Percentiles rank a stretch among this genome's conserved stretches.
Evolutionary conservation across 2,329 filamentous ascomycete genomes (phyloP).

Genomic region (Diaporthe citriasiana): DNA sequence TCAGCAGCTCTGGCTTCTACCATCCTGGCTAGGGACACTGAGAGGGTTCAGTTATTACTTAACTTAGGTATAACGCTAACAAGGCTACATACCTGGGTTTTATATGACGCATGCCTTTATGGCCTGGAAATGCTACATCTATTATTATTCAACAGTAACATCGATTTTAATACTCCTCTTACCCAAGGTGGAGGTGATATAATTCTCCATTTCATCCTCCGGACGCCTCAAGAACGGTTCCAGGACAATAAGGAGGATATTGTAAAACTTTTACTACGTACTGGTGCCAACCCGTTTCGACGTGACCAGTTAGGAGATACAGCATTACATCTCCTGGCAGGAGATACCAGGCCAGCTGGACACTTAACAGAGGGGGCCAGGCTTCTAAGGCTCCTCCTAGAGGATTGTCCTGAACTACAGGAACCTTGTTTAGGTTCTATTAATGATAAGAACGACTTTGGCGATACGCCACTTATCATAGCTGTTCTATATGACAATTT

Average conservation of each 20-base stretch:
- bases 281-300: neutral
- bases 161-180: neutral
- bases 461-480: neutral
- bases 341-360: neutral
- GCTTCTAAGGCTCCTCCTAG: neutral
- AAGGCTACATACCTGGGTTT: neutral
- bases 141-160: neutral
- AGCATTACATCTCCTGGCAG: neutral
- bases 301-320: neutral
- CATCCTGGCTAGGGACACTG: neutral
- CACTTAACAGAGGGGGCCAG: neutral
- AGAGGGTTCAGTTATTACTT: neutral
- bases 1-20: neutral
- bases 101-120: neutral
- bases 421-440: neutral
- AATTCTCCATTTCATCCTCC: neutral
- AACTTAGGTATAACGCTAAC: neutral
- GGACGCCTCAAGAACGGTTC: neutral
- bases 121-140: neutral
- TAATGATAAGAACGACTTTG: neutral
- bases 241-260: neutral
- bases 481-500: neutral
- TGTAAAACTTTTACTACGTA: neutral
- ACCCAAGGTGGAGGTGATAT: neutral
- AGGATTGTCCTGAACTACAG: neutral